phyloP scores from a whole-genome alignment of 495 filamentous ascomycete species.

The Penicillium ochrochloron region DNA sequence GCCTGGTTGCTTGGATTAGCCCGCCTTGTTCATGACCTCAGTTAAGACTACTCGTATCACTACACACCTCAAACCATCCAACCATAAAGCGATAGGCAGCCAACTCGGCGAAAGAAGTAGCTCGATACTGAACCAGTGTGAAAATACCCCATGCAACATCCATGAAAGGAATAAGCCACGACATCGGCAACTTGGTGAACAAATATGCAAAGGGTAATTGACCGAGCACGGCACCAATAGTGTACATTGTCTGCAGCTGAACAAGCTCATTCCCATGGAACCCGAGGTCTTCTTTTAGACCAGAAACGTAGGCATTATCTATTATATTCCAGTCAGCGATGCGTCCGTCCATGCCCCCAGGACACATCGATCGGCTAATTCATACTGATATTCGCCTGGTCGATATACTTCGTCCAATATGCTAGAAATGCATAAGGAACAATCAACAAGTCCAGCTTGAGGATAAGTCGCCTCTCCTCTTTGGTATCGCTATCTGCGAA shows the following conservation, averaged over 20 bases:
- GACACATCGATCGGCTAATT: background rate
- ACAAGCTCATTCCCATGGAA: conserved; percentile 54
- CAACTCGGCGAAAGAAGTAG: conserved; percentile 37
- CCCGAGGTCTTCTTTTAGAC: conserved; percentile 31
- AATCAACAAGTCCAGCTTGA: conserved; percentile 51
- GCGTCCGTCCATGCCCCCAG: background rate
- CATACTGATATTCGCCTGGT: conserved; percentile 45
- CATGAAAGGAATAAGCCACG: conserved; percentile 49
- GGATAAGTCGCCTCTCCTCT: conserved; percentile 46
- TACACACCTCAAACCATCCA: conserved; percentile 74
- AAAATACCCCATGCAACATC: conserved; percentile 53
- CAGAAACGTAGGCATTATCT: conserved; percentile 40
- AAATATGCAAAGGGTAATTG: conserved; percentile 57
- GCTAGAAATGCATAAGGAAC: conserved; percentile 47
- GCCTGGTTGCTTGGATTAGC: conserved; percentile 26
- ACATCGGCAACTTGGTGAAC: conserved; percentile 54
- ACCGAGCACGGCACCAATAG: conserved; percentile 54
- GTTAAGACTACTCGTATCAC: background rate
- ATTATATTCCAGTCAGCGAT: conserved; percentile 6
- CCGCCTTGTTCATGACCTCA: background rate
- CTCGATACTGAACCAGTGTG: conserved; percentile 51
- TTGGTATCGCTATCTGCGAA: conserved; percentile 48
- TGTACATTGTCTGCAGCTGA: conserved; percentile 53
- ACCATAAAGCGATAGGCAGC: conserved; percentile 78
- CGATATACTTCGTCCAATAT: conserved; percentile 55